phyloP scores from a whole-genome alignment of 2,329 filamentous ascomycete species.

The Aspergillus alliaceus region DNA sequence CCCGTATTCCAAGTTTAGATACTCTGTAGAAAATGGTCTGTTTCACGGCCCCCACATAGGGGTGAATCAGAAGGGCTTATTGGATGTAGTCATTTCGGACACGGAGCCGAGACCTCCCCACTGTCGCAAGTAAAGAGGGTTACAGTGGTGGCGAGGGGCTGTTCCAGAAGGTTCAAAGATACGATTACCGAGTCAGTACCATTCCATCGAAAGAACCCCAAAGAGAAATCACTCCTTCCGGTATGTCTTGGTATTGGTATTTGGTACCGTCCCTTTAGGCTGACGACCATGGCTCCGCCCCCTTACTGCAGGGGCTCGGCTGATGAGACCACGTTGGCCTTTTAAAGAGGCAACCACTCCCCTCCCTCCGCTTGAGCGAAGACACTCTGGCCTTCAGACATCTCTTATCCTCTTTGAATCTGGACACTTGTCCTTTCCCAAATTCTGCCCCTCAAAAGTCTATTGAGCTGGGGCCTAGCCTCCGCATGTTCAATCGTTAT shows the following conservation, averaged over 20 bases:
- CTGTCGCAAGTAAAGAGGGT: not conserved
- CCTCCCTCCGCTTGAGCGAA: slow-evolving; percentile 8
- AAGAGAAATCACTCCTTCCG: not conserved
- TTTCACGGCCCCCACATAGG: not conserved
- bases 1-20: slow-evolving; percentile 1
- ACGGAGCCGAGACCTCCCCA: not conserved
- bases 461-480: slow-evolving; percentile 21
- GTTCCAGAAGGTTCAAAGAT: not conserved
- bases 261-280: slow-evolving; percentile 15
- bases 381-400: slow-evolving; percentile 4
- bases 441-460: slow-evolving; percentile 5
- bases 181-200: not conserved
- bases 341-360: slow-evolving; percentile 33
- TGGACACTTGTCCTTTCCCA: slow-evolving; percentile 37
- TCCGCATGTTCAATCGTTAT: slow-evolving; percentile 32
- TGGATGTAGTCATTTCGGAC: not conserved
- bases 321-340: slow-evolving; percentile 42
- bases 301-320: slow-evolving; percentile 14
- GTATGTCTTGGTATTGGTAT: slow-evolving; percentile 13
- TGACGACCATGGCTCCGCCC: slow-evolving; percentile 21
- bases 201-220: not conserved
- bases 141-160: not conserved
- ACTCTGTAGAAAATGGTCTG: not conserved
- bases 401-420: slow-evolving; percentile 14
- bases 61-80: not conserved